Base-by-base conservation (phyloP, 768 basidiomycete genomes). In the Agrocybe chaxingu region DNA sequence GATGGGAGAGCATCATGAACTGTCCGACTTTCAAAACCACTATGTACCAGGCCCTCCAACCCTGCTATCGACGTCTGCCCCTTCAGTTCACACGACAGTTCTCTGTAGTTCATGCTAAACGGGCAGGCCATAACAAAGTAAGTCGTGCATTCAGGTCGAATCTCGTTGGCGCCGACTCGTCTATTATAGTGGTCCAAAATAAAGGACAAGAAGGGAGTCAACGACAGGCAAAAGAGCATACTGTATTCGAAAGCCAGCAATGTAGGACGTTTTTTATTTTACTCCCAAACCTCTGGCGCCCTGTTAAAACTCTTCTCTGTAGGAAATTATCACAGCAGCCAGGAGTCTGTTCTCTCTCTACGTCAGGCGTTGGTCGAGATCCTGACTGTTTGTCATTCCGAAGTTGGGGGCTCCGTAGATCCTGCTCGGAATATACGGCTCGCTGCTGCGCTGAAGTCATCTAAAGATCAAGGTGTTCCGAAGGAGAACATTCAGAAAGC, bases 161-260 rank as follows among this genome's bases (percentile, higher is more conserved):
- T 7, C 24, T 5, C 11, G 7, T 24, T 47, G 11, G 44, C 46
- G 13, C 18, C 48, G 12, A 33, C 16, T 44, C 45, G 19, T 13
- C 39, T 40, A 24, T 45, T 47, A 8, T 52, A 87, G 85, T 87
- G 85, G 85, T 85, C 85, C 0, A 87, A 87, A 75, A 87, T 87
- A 60, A 85, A 86, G 61, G 77, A 83, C 48, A 79, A 74, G 60
- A 88, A 88, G 59, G 85, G 82, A 12, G 67, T 72, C n/a, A 79
- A 75, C 55, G 86, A 88, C 61, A 70, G 73, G 7, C 77, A 80
- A 57, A 85, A 79, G 62, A 78, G 83, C 46, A 69, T 70, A 38
- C 41, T 82, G n/a, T 85, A 80, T 42, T 71, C 78, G 32, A 82
- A 71, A 62, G 76, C 78, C 11, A 73, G 71, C 50, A 72, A 75